phyloP scores from a whole-genome alignment of 805 yeast genomes.

The Starmera dryadoides region DNA sequence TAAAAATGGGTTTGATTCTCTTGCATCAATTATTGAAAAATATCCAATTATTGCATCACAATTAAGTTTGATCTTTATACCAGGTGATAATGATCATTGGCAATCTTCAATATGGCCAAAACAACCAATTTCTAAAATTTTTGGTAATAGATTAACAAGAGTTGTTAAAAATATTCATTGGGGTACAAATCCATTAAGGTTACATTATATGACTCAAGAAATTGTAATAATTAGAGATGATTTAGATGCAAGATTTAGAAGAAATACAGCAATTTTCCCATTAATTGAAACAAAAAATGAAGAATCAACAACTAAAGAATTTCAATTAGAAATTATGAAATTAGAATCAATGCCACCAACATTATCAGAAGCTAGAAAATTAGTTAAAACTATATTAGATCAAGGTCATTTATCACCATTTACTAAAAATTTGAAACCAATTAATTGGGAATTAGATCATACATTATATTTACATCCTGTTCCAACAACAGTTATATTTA shows the following conservation, averaged over 20 bases:
- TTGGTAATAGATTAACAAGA: conserved; percentile 60
- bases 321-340: conserved; percentile 21
- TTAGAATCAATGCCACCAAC: conserved; percentile 36
- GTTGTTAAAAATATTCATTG: conserved; percentile 46
- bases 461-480: conserved; percentile 67
- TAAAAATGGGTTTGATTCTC: conserved; percentile 62
- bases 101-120: conserved; percentile 75
- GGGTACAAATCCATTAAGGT: conserved; percentile 73
- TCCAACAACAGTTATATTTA: conserved; percentile 59
- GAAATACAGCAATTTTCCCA: conserved; percentile 58
- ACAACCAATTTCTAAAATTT: conserved; percentile 59
- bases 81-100: conserved; percentile 96
- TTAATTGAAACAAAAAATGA: conserved; percentile 22
- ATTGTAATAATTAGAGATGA: conserved; percentile 71
- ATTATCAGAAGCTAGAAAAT: conserved; percentile 53
- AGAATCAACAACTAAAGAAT: conserved; percentile 1
- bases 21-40: conserved; percentile 57
- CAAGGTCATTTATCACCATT: conserved; percentile 90
- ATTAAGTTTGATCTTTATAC: conserved; percentile 64
- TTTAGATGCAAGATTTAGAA: conserved; percentile 56
- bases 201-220: conserved; percentile 80
- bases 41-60: conserved; percentile 45
- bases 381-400: conserved; percentile 75
- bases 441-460: conserved; percentile 65
- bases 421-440: conserved; percentile 47